Evolutionary conservation across 148 eudicot species (phyloP).

Genomic region (Vaccinium myrtillus): DNA sequence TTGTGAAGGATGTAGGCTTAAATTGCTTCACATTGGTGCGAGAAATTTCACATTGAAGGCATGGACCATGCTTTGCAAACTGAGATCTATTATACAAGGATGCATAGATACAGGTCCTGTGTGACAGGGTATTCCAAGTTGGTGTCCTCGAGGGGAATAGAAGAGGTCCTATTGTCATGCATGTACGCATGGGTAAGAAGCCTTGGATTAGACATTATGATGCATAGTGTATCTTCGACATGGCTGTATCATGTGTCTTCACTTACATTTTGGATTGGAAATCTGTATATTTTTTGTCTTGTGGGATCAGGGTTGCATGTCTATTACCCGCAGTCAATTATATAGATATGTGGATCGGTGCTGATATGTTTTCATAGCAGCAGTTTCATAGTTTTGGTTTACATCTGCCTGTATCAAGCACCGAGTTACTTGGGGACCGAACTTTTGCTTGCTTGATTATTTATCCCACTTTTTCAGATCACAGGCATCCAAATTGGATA

Average conservation of each 20-base stretch:
- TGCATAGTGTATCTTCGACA: neutral
- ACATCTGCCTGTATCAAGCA: neutral
- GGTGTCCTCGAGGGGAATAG: neutral
- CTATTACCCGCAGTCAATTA: neutral
- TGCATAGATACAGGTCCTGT: neutral
- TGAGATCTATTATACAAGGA: neutral
- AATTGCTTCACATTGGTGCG: neutral
- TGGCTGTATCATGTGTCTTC: neutral
- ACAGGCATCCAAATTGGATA: no score
- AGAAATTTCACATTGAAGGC: neutral
- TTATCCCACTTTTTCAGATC: no score
- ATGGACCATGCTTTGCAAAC: neutral
- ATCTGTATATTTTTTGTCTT: neutral
- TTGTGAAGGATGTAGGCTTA: slow-evolving; percentile 2
- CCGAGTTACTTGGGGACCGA: neutral
- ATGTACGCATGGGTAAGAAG: neutral
- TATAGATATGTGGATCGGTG: neutral
- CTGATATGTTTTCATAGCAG: neutral
- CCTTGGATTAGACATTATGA: neutral
- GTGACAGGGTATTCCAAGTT: neutral
- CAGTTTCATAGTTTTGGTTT: neutral
- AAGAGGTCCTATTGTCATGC: neutral
- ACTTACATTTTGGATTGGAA: neutral
- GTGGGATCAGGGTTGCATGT: slow-evolving; percentile 1
- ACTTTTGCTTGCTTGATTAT: no score